Conservation (phyloP, 2,329 filamentous ascomycete species). For the Aspergillus sp. region DNA sequence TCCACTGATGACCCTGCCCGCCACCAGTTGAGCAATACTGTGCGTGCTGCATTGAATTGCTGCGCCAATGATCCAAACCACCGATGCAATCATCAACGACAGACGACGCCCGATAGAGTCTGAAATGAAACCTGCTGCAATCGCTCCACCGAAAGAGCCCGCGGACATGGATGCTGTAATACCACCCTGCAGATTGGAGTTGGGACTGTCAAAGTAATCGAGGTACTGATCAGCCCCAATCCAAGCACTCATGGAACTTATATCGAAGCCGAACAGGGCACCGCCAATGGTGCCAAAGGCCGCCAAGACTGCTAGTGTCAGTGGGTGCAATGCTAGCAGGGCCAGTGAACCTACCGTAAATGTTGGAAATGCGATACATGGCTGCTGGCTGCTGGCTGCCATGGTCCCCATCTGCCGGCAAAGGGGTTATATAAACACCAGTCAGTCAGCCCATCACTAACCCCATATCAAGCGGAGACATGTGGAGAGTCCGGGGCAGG, state of each 20-base stretch:
- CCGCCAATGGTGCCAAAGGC: conserved; percentile 50
- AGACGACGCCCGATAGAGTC: conserved; percentile 33
- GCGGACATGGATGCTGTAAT: conserved; percentile 65
- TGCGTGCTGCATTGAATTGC: conserved; percentile 25
- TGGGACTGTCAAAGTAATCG: conserved; percentile 47
- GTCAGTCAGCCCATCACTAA: not conserved
- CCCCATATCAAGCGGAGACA: too few species aligned
- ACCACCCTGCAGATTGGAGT: conserved; percentile 31
- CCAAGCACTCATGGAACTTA: conserved; percentile 39
- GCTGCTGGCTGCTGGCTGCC: not conserved
- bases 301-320: conserved; percentile 34
- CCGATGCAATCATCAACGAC: conserved; percentile 31
- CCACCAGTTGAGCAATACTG: conserved; percentile 34
- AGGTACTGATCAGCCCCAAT: conserved; percentile 45
- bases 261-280: conserved; percentile 52
- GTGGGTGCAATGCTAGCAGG: not conserved
- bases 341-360: conserved; percentile 28
- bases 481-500: too few species aligned
- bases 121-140: conserved; percentile 29
- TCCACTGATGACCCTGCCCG: conserved; percentile 42
- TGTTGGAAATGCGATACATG: conserved; percentile 39
- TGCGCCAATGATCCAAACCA: conserved; percentile 29
- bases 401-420: not conserved
- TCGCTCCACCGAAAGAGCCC: conserved; percentile 59
- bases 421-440: not conserved